These are phyloP conservation scores for Starmera quercuum DNA, from an alignment of 805 yeast species.

Conservation along the genomic window DNA sequence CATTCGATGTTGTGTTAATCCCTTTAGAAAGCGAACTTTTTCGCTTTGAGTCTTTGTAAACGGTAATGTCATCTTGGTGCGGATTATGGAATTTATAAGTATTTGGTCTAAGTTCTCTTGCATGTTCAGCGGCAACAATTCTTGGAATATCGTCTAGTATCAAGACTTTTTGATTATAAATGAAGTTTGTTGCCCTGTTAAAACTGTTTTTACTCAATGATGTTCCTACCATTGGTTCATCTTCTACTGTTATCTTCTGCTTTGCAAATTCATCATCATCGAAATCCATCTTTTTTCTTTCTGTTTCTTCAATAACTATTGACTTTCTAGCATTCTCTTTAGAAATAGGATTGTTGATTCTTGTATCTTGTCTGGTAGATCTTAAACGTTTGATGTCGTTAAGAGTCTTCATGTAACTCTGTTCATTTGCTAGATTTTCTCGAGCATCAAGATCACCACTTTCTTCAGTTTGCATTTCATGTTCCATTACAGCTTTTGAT, in stretches of 20 bases:
- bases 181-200: slow-evolving; percentile 61
- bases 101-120: slow-evolving; percentile 86
- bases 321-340: slow-evolving; percentile 62
- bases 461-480: slow-evolving; percentile 14
- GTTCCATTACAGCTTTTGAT: slow-evolving; percentile 53
- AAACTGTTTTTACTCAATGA: slow-evolving; percentile 44
- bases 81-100: slow-evolving; percentile 76
- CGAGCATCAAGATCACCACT: slow-evolving; percentile 2
- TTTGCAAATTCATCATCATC: slow-evolving; percentile 13
- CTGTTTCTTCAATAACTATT: slow-evolving; percentile 40
- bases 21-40: slow-evolving; percentile 11
- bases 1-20: not conserved
- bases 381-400: slow-evolving; percentile 71
- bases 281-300: slow-evolving; percentile 9
- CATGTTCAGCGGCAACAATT: slow-evolving; percentile 95
- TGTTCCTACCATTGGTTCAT: slow-evolving; percentile 35
- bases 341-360: slow-evolving; percentile 38
- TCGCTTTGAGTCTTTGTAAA: slow-evolving; percentile 13
- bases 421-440: slow-evolving; percentile 25
- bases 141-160: slow-evolving; percentile 95
- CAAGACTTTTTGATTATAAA: slow-evolving; percentile 74
- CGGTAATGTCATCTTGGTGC: slow-evolving; percentile 13
- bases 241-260: slow-evolving; percentile 22
- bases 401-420: slow-evolving; percentile 60
- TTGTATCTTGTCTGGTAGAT: slow-evolving; percentile 62